Evolutionary conservation across 129 eudicot species (phyloP).

Genomic region (Flaveria ramosissima): DNA sequence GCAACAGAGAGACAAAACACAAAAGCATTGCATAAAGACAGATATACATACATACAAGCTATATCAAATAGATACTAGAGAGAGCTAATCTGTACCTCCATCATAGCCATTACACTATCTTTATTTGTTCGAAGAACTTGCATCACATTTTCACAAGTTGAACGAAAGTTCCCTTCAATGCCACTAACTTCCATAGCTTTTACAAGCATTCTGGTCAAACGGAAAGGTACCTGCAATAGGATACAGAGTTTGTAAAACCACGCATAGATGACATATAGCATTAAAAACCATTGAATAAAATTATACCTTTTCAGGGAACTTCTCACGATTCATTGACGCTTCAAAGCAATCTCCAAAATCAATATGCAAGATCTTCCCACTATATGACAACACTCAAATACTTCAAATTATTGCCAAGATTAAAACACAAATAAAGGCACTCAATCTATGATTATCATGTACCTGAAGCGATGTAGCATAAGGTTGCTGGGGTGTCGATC

Average conservation of each 20-base stretch:
- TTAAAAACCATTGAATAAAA: neutral
- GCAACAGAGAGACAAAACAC: neutral
- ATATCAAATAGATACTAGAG: neutral
- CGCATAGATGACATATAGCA: constrained; percentile 3
- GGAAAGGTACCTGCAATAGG: constrained; percentile 82
- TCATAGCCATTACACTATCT: constrained; percentile 99
- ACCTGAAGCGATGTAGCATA: constrained; percentile 97
- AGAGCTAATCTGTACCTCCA: constrained; percentile 69
- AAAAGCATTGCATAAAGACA: neutral
- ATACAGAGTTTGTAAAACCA: neutral
- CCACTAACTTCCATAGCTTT: constrained; percentile 99
- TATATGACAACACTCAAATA: constrained; percentile 27
- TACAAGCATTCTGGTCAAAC: constrained; percentile 99
- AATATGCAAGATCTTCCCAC: constrained; percentile 97
- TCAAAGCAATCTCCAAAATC: constrained; percentile 99
- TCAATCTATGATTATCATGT: constrained; percentile 4
- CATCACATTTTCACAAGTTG: constrained; percentile 99
- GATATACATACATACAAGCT: neutral
- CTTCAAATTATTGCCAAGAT: constrained; percentile 15
- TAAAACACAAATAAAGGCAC: constrained; percentile 10
- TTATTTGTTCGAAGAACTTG: constrained; percentile 91
- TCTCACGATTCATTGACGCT: constrained; percentile 98
- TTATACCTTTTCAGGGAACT: constrained; percentile 92
- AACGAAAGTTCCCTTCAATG: constrained; percentile 93
- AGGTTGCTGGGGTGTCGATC: constrained; percentile 99